Evolutionary conservation across 2,329 filamentous ascomycete species (phyloP).

Genomic region (Gyromitra esculenta): DNA sequence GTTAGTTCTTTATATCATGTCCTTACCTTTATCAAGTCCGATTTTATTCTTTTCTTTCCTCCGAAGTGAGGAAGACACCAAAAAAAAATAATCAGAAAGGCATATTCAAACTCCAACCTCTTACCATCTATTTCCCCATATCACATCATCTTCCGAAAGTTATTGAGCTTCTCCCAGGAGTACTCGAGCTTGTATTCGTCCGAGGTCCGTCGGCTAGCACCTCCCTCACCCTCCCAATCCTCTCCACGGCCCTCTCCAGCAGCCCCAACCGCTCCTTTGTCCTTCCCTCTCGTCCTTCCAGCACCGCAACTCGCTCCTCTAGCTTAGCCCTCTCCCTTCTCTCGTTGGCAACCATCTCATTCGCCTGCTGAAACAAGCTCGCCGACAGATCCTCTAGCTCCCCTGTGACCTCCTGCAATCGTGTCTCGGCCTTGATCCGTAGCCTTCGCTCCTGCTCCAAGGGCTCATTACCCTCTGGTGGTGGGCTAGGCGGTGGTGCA

Average conservation of each 20-base stretch:
- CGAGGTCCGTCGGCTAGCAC: constrained; percentile 63
- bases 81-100: constrained; percentile 16
- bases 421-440: constrained; percentile 74
- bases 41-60: not conserved
- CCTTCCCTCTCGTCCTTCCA: constrained; percentile 76
- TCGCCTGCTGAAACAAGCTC: constrained; percentile 81
- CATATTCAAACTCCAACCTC: constrained; percentile 1
- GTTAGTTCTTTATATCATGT: constrained; percentile 25
- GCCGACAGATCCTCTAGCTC: constrained; percentile 83
- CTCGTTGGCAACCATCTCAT: constrained; percentile 86
- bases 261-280: constrained; percentile 75
- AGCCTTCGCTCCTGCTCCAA: constrained; percentile 74
- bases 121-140: not conserved
- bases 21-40: not conserved
- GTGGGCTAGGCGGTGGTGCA: constrained; percentile 51
- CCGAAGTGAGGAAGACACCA: not conserved
- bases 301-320: constrained; percentile 73
- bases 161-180: not conserved
- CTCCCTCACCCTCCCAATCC: constrained; percentile 75
- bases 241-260: constrained; percentile 74
- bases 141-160: constrained; percentile 14
- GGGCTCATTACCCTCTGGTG: constrained; percentile 61
- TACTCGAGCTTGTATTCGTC: not conserved
- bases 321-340: constrained; percentile 75
- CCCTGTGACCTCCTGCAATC: constrained; percentile 71